phyloP scores from a whole-genome alignment of 192 early-diverging fungal species.

The Backusella liffmaniae region DNA sequence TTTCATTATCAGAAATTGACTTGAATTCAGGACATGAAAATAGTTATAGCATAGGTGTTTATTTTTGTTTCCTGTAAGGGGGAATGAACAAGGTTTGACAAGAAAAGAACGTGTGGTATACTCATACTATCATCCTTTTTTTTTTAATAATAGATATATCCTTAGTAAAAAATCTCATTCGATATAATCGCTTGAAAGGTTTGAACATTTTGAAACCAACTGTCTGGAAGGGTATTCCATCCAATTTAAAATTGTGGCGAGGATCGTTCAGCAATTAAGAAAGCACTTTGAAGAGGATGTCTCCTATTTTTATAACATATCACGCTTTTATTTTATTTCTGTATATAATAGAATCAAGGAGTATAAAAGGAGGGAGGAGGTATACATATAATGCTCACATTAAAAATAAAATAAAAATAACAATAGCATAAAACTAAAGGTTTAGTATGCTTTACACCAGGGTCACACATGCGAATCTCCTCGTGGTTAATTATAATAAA shows the following conservation, averaged over 20 bases:
- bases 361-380: not conserved
- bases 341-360: constrained; percentile 4
- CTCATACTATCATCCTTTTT: not conserved
- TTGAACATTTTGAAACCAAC: constrained; percentile 29
- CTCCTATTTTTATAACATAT: constrained; percentile 1
- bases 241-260: constrained; percentile 25
- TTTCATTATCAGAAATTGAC: constrained; percentile 62
- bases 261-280: constrained; percentile 28
- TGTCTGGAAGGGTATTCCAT: constrained; percentile 30
- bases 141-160: constrained; percentile 19
- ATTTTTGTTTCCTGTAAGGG: not conserved
- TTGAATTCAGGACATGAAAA: constrained; percentile 46
- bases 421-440: constrained; percentile 1
- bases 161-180: constrained; percentile 11
- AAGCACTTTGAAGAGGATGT: not conserved
- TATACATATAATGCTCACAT: not conserved
- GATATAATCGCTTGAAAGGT: constrained; percentile 27
- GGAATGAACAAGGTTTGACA: not conserved
- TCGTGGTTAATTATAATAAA: constrained; percentile 3
- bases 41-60: constrained; percentile 7
- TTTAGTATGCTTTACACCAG: not conserved
- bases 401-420: not conserved
- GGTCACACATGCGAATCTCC: constrained; percentile 2
- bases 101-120: not conserved
- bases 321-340: not conserved